Evolutionary conservation across 148 eudicot genomes (phyloP).

Genomic region (Persicaria tinctoria): DNA sequence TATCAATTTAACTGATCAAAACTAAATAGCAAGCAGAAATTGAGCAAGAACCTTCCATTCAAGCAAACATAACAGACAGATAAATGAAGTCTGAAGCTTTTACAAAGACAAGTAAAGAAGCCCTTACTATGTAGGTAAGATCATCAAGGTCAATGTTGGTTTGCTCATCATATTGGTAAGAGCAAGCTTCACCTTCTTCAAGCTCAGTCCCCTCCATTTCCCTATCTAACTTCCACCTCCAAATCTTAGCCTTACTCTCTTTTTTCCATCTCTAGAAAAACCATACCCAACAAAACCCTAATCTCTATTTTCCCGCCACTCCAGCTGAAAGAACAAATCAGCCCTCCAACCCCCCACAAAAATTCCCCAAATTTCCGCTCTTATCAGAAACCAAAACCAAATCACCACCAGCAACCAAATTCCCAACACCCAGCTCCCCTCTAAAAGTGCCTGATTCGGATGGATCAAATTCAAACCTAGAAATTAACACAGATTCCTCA

Average conservation of each 20-base stretch:
- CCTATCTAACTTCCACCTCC: conserved; percentile 25
- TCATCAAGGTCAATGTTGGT: conserved; percentile 81
- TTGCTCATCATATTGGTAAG: conserved; percentile 36
- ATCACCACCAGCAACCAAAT: not conserved
- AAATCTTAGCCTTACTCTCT: conserved; percentile 45
- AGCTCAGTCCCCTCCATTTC: conserved; percentile 59
- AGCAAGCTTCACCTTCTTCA: conserved; percentile 85
- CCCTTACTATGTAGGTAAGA: conserved; percentile 80
- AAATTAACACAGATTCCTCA: not conserved
- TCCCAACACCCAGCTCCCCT: not conserved
- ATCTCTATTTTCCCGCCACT: not conserved
- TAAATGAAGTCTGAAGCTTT: not conserved
- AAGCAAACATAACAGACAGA: not conserved
- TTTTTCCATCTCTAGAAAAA: conserved; percentile 68
- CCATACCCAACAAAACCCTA: conserved; percentile 30
- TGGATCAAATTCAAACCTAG: not conserved
- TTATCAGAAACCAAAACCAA: not conserved
- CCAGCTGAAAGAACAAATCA: not conserved
- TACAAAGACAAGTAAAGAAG: conserved; percentile 1
- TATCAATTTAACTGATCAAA: not conserved
- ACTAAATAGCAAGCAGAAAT: not conserved
- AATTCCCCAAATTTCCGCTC: not conserved
- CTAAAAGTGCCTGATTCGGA: not conserved
- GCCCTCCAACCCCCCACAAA: not conserved
- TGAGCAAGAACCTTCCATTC: not conserved